Base-by-base conservation (phyloP, 768 basidiomycete species). In the Pleurotus citrinopileatus region DNA sequence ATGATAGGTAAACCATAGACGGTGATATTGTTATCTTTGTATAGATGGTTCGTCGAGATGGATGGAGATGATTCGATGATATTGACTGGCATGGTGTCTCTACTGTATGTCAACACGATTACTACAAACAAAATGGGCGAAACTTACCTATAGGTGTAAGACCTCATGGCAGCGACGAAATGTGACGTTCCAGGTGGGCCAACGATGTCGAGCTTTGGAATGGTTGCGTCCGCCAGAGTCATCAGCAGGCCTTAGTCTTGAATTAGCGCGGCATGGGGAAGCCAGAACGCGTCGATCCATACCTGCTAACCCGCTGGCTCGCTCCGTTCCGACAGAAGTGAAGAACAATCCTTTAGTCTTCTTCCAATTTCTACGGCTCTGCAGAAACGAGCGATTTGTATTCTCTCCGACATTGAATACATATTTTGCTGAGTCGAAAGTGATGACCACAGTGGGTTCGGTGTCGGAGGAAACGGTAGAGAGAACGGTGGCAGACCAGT, bases 401-500 rank as follows among this genome's bases (percentile, higher is more conserved):
- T 87, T 88, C 68, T 97, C 94, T 6, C 91, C 87, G 17, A 77
- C 83, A 68, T 94, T 94, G 77, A 98, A 93, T 34, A 95, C 76
- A 60, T 94, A 98, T 60, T 91, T 89, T 10, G 81, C 86, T 51
- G 78, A 74, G 59, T 90, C 87, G 65, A 94, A 94, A 1, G 79
- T 75, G 59, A 96, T 69, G 55, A 89, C 70, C 22, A 97, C 70
- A 7, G 87, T 80, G 0, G 94, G 87, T 59, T 92, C 85, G 1
- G 94, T 90, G 71, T 98, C 95, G 47, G 83, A 82, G 3, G 86
- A 80, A 15, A 75, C 62, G 0, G 80, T 68, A 38, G 78, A 81
- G 52, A 86, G 70, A 23, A 87, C 81, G 3, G 80, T 79, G 2
- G 83, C 74, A 25, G 77, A 81, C 87, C 89, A 91, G 56, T 75